Evolutionary conservation across 2,329 filamentous ascomycete genomes (phyloP).

Genomic region (Xylariaceae sp.): DNA sequence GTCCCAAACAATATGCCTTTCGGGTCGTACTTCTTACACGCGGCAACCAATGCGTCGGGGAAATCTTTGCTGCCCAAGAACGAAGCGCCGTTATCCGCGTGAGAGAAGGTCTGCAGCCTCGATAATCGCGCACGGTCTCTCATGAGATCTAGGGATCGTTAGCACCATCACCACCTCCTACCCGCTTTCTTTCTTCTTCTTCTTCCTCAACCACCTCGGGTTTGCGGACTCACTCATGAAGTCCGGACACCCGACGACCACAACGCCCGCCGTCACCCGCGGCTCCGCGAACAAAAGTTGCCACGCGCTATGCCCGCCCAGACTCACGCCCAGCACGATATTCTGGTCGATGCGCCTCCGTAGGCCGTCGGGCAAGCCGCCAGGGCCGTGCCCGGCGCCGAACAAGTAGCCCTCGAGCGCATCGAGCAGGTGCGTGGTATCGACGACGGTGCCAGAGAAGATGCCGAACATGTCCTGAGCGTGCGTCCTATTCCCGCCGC

Average conservation of each 20-base stretch:
- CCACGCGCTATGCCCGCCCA: slow-evolving; percentile 90
- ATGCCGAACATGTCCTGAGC: slow-evolving; percentile 90
- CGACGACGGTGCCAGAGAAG: slow-evolving; percentile 72
- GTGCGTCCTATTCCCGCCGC: slow-evolving; percentile 75
- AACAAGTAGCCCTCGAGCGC: slow-evolving; percentile 77
- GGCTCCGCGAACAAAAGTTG: slow-evolving; percentile 78
- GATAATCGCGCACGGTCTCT: slow-evolving; percentile 74
- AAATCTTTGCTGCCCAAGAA: slow-evolving; percentile 83
- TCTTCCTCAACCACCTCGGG: not conserved
- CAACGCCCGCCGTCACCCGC: slow-evolving; percentile 75
- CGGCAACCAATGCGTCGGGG: slow-evolving; percentile 66
- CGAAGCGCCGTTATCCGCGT: slow-evolving; percentile 55
- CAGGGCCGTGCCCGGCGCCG: slow-evolving; percentile 39
- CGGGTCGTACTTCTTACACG: slow-evolving; percentile 71
- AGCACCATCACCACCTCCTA: not conserved
- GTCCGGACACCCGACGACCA: slow-evolving; percentile 88
- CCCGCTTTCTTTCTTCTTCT: not conserved
- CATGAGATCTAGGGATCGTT: slow-evolving; percentile 60
- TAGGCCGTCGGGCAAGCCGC: slow-evolving; percentile 37
- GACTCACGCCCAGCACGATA: slow-evolving; percentile 77
- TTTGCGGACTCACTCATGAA: slow-evolving; percentile 61
- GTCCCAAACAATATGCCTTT: slow-evolving; percentile 71
- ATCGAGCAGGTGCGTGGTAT: slow-evolving; percentile 76
- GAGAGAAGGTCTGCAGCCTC: slow-evolving; percentile 63
- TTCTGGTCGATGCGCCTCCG: slow-evolving; percentile 59